These are phyloP conservation scores for Suillus subalutaceus DNA, from an alignment of 768 basidiomycete genomes.

Conservation along the genomic window DNA sequence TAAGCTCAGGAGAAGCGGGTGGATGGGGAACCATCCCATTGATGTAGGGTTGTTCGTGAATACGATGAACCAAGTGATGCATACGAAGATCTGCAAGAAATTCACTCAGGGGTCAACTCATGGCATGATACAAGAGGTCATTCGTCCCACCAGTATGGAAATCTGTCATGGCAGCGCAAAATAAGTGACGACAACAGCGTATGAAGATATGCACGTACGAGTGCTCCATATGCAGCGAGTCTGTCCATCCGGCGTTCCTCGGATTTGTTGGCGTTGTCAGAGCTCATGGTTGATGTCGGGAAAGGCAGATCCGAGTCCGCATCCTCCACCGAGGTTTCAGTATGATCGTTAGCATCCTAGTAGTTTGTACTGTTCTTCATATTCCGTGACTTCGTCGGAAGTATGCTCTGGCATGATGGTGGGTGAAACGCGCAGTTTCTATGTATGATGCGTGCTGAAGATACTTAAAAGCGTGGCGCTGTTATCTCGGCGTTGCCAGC, in stretches of 20 bases:
- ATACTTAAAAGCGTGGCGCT: neutral
- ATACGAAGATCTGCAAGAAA: constrained; percentile 38
- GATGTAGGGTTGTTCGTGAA: constrained; percentile 46
- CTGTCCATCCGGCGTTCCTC: constrained; percentile 44
- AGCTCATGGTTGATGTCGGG: constrained; percentile 21
- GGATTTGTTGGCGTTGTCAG: constrained; percentile 29
- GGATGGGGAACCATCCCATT: constrained; percentile 66
- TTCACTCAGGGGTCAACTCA: neutral
- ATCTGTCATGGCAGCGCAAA: constrained; percentile 11
- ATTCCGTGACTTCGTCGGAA: neutral
- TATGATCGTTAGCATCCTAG: constrained; percentile 10
- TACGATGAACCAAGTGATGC: constrained; percentile 49
- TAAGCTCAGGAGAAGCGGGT: constrained; percentile 64
- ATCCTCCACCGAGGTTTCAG: neutral
- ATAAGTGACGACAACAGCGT: neutral
- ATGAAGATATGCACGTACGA: constrained; percentile 36
- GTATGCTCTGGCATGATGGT: constrained; percentile 3
- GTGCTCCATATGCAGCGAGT: constrained; percentile 34
- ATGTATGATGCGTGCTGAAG: neutral
- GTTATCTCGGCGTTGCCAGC: neutral
- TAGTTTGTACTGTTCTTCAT: constrained; percentile 22
- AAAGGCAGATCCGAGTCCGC: neutral
- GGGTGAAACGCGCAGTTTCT: neutral
- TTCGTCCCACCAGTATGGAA: constrained; percentile 22
- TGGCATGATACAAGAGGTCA: constrained; percentile 8